Base-by-base conservation (phyloP, 176 grass and related monocot genomes). In the Aegilops speltoides region DNA sequence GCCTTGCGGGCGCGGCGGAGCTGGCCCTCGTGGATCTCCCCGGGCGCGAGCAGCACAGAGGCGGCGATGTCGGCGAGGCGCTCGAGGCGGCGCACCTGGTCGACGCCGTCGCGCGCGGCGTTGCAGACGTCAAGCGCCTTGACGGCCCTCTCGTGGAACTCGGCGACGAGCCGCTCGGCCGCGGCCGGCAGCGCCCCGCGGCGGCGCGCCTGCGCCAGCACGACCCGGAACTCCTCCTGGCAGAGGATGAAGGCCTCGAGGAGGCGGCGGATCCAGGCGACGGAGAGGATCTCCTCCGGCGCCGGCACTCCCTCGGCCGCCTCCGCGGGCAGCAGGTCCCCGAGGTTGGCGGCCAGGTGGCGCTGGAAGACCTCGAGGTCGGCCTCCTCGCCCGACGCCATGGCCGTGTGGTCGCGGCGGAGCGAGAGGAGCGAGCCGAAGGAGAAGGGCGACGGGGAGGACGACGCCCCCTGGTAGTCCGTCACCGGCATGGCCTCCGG, bases 121-220 rank as follows among this genome's bases (percentile, higher is more conserved):
- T 98, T 98, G 88, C 93, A 96, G 20, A 98, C 88, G 82, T 98
- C 96, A 72, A 98, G 96, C 12, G 93, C 93, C 90, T 94, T 98
- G 45, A 98, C 93, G 3, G 89, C 92, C 45, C 93, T 40, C 57
- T 98, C 96, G 82, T 92, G 93, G 90, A 96, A 96, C 52, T 98
- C 96, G 23, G 92, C 77, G n/a, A 96, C 89, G 8, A 92, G 80
- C 54, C 54, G 85, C 73, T 98, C 96, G 23, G 88, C 86, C 3
- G 89, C 38, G 2, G 89, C 62, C 10, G 92, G 74, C 0, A 86
- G 88, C 31, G 84, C 82, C 11, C 89, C 88, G 4, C 81, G 77
- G 45, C 90, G 82, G 61, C 91, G 92, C 71, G 90, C 90, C 84
- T 93, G 90, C 23, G 90, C 91, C 11, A 99, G 59, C 1, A 99